Evolutionary conservation across 441 rosid genomes (phyloP), one percentile per base, ranked within the genome.

Genomic region (Adansonia madagascariensis): DNA sequence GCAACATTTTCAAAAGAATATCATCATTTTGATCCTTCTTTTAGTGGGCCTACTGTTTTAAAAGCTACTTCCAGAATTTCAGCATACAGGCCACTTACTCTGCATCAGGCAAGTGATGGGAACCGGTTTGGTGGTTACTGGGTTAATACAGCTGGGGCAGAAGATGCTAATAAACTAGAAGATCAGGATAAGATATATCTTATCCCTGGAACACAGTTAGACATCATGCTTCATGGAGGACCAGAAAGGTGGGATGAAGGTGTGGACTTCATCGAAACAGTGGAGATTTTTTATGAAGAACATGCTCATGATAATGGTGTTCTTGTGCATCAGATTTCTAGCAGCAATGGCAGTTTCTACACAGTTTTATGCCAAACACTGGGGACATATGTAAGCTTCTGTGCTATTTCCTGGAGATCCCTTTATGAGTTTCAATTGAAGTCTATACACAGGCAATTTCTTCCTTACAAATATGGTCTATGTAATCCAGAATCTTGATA

Each of bases 111-210:
- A 3, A 86, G 91, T 76, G 93, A 96, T 75, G 99, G 98, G 63
- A 94, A 86, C 82, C 91, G 75, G 62, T 92, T 87, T 90, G 99
- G 99, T 74, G 99, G 99, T 52, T 94, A 94, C 82, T 89, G 95
- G 94, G 84, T 85, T 46, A 89, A 90, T 86, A 75, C 85, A 64
- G 81, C 78, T 78, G 81, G 78, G 77, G 84, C 79, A 15, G 91
- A 87, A 80, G 83, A 86, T 81, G 80, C 76, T 84, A 73, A 74
- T 79, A 85, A 85, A 46, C 74, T 84, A 64, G 90, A 88, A 79
- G 85, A 71, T 81, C 73, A 83, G 82, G 81, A 86, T 83, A 87
- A 82, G 82, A 64, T 95, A 77, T 85, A 86, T 86, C 99, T 96
- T 87, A 92, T 85, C 77, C 98, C 98, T 67, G 94, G 95, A 86